Evolutionary conservation across 2,329 filamentous ascomycete genomes (phyloP).

Genomic region (Colletotrichum eleusines): DNA sequence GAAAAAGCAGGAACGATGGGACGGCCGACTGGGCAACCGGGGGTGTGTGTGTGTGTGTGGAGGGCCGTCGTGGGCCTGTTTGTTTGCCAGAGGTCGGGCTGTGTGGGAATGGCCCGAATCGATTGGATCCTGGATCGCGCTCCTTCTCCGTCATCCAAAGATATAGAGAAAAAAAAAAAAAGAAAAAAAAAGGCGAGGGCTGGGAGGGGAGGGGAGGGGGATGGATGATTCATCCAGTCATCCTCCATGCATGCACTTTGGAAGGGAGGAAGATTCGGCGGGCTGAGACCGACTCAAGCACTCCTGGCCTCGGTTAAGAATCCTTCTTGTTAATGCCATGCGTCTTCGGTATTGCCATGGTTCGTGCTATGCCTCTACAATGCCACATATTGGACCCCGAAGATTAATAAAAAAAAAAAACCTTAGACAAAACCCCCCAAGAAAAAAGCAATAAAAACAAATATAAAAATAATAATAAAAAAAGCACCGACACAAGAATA

Average conservation of each 20-base stretch:
- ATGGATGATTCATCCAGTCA: conserved; percentile 3
- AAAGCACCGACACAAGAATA: conserved; percentile 3
- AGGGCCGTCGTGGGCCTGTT: conserved; percentile 5
- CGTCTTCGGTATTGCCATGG: conserved; percentile 21
- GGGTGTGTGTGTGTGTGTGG: too few species aligned
- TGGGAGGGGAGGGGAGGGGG: background rate
- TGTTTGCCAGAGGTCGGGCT: background rate
- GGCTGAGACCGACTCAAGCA: conserved; percentile 25
- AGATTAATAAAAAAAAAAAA: too few species aligned
- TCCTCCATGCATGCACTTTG: too few species aligned
- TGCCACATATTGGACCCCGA: conserved; percentile 36
- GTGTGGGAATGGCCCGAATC: too few species aligned
- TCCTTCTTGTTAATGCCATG: conserved; percentile 1
- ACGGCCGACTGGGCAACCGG: background rate
- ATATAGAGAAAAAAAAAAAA: background rate
- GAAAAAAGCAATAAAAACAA: too few species aligned
- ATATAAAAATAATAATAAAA: too few species aligned
- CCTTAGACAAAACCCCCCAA: too few species aligned
- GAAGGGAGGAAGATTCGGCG: conserved; percentile 10
- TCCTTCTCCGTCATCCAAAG: background rate
- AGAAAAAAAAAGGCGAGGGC: conserved; percentile 1
- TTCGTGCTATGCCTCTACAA: conserved; percentile 21
- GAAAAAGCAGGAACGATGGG: conserved; percentile 12
- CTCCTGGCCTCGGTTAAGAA: conserved; percentile 25
- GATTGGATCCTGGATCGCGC: too few species aligned